These are phyloP conservation scores for Sporothrix curviconia DNA, from an alignment of 2,329 filamentous ascomycete species.

Conservation along the genomic window DNA sequence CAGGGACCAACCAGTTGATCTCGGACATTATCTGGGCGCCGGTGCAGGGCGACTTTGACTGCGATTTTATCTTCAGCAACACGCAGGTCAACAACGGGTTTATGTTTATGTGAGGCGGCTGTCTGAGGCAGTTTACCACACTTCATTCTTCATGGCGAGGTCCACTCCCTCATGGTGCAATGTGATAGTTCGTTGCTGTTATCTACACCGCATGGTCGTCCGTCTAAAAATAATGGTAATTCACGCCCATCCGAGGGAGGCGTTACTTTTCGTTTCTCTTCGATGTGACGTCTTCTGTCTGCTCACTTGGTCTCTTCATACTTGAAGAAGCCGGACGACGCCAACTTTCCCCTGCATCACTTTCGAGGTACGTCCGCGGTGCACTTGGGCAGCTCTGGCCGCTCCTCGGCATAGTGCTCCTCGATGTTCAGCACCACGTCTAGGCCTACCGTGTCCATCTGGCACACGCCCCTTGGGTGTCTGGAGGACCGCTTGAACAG, in stretches of 20 bases:
- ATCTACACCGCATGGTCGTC: too few species aligned
- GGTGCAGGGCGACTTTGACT: constrained; percentile 1
- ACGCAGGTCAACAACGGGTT: background rate
- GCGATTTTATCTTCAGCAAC: constrained; percentile 6
- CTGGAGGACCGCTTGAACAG: constrained; percentile 1
- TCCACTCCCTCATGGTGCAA: too few species aligned
- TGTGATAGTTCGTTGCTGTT: too few species aligned
- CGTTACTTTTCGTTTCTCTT: too few species aligned
- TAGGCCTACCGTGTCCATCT: constrained; percentile 7
- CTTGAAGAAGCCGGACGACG: background rate
- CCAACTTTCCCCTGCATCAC: constrained; percentile 1
- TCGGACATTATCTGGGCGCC: constrained; percentile 7
- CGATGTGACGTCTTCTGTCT: too few species aligned
- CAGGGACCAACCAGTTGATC: background rate
- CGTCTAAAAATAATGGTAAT: too few species aligned
- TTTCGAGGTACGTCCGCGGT: background rate
- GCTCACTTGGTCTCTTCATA: too few species aligned
- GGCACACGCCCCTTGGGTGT: constrained; percentile 4
- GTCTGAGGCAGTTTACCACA: background rate
- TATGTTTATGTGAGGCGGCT: background rate
- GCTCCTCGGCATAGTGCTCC: constrained; percentile 4
- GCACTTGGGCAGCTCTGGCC: background rate
- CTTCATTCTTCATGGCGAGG: background rate
- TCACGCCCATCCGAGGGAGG: too few species aligned
- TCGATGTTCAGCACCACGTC: constrained; percentile 4